A percentile compares a stretch with the other conserved stretches of the same genome.
These are phyloP conservation scores for Geosmithia morbida DNA, from an alignment of 2,329 filamentous ascomycete genomes.

Conservation along the genomic window DNA sequence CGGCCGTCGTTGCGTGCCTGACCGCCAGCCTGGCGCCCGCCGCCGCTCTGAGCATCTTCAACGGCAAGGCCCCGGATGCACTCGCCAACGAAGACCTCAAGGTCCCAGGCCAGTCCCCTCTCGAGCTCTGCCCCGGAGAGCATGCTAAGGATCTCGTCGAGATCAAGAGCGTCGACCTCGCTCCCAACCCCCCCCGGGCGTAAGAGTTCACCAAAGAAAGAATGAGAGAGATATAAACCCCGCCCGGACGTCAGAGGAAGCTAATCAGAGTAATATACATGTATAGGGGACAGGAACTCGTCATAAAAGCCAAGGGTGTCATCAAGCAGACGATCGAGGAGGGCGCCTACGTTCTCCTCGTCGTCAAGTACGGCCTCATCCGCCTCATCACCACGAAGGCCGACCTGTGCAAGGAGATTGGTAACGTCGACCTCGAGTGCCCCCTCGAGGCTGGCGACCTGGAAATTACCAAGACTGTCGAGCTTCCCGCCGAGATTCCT, in stretches of 20 bases:
- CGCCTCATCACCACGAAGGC: slow-evolving; percentile 67
- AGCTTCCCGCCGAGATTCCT: slow-evolving; percentile 76
- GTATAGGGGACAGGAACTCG: slow-evolving; percentile 58
- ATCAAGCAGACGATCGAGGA: slow-evolving; percentile 58
- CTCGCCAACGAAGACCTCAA: slow-evolving; percentile 38
- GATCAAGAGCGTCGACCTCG: slow-evolving; percentile 67
- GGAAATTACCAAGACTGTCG: slow-evolving; percentile 63
- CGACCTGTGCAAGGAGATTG: slow-evolving; percentile 79
- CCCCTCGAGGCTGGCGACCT: slow-evolving; percentile 71
- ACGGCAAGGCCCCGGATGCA: slow-evolving; percentile 16
- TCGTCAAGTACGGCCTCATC: slow-evolving; percentile 92
- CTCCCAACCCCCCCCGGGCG: slow-evolving; percentile 77
- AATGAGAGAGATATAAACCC: slow-evolving; percentile 10
- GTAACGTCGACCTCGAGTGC: slow-evolving; percentile 79
- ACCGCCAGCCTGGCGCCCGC: slow-evolving; percentile 27
- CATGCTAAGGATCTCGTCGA: slow-evolving; percentile 56
- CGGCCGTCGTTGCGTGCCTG: slow-evolving; percentile 28
- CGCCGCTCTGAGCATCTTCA: slow-evolving; percentile 26
- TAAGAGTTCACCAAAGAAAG: slow-evolving; percentile 17
- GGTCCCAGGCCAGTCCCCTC: slow-evolving; percentile 74
- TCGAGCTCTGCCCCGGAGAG: slow-evolving; percentile 58
- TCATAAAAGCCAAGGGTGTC: slow-evolving; percentile 66
- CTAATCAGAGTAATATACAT: slow-evolving; percentile 8
- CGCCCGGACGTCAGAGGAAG: neutral
- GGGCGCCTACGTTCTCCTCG: slow-evolving; percentile 68